phyloP scores from a whole-genome alignment of 495 filamentous ascomycete genomes.

The Daldinia grandis region DNA sequence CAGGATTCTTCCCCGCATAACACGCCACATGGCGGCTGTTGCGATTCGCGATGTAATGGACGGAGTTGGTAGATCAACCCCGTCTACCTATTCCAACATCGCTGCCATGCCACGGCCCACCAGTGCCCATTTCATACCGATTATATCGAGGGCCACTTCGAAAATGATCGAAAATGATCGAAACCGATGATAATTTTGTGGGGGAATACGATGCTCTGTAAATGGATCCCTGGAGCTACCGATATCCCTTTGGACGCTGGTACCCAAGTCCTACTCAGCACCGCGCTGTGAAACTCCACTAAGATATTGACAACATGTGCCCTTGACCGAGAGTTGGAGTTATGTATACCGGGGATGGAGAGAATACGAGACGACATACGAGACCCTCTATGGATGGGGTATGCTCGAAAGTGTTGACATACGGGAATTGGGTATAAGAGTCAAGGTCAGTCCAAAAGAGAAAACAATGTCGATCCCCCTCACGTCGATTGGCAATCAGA shows the following conservation, averaged over 20 bases:
- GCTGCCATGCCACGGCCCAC: constrained; percentile 1
- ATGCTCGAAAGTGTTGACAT: not conserved
- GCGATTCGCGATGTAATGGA: constrained; percentile 1
- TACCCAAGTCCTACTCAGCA: not conserved
- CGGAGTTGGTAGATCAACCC: constrained; percentile 1
- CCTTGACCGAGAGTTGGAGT: not conserved
- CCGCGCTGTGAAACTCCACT: constrained; percentile 4
- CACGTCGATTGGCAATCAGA: not conserved
- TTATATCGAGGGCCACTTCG: not conserved
- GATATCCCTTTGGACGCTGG: not conserved
- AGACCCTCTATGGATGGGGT: not conserved
- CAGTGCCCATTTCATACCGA: not conserved
- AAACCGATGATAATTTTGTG: not conserved
- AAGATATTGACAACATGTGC: constrained; percentile 9
- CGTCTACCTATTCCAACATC: constrained; percentile 1
- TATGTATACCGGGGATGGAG: not conserved
- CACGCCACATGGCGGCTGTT: constrained; percentile 23
- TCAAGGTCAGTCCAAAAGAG: not conserved
- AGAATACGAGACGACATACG: constrained; percentile 14
- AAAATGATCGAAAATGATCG: not conserved
- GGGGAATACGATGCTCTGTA: constrained; percentile 3
- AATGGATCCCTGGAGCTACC: not conserved
- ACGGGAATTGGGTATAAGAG: constrained; percentile 2
- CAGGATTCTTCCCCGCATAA: constrained; percentile 14
- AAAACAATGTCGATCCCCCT: not conserved